phyloP scores from a whole-genome alignment of 2,329 filamentous ascomycete genomes.

The Intubia oerlemansii region DNA sequence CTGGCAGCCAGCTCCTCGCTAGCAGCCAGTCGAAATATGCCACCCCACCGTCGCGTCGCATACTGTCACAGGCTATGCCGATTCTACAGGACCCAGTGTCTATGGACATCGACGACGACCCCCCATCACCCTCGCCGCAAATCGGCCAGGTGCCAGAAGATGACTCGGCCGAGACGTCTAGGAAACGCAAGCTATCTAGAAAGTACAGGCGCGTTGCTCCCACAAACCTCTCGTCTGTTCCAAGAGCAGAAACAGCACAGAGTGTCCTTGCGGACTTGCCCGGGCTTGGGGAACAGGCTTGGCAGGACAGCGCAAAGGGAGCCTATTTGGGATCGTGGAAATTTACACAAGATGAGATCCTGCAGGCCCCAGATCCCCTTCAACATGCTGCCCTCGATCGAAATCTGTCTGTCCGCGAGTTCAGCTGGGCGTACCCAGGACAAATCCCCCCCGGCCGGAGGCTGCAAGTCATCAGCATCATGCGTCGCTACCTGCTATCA shows the following conservation, averaged over 20 bases:
- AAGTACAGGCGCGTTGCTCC: conserved; percentile 12
- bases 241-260: background rate
- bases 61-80: too few species aligned
- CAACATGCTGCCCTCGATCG: background rate
- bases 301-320: conserved; percentile 4
- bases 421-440: conserved; percentile 4
- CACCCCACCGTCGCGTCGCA: too few species aligned
- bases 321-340: conserved; percentile 17
- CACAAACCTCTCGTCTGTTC: conserved; percentile 5
- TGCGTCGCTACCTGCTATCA: conserved; percentile 21
- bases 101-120: background rate
- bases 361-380: conserved; percentile 3
- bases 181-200: conserved; percentile 14
- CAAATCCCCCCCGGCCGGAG: conserved; percentile 20
- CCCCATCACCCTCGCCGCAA: background rate
- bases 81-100: too few species aligned
- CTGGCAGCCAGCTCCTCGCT: too few species aligned
- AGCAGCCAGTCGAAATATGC: too few species aligned
- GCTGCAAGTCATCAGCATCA: conserved; percentile 18
- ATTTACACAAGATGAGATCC: conserved; percentile 7
- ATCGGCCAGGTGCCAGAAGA: too few species aligned
- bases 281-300: background rate
- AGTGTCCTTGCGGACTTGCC: background rate
- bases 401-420: background rate
- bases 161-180: conserved; percentile 7